Base-by-base conservation (phyloP, 345 rosid genomes). In the Clausena lansium region DNA sequence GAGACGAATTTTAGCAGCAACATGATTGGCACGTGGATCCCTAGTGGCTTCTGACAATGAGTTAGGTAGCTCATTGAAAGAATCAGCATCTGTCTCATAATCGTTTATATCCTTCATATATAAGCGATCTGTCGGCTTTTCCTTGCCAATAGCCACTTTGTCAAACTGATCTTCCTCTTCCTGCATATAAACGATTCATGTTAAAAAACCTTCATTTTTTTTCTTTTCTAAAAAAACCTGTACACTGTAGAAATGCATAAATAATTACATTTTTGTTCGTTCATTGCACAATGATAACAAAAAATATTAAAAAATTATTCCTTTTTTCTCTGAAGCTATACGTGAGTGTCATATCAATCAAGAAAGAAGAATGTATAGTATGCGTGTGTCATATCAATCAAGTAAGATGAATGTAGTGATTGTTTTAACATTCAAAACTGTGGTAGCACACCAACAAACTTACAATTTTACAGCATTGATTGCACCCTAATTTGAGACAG, bases 161-260 rank as follows among this genome's bases (percentile, higher is more conserved):
- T 93, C 96, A 75, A 73, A 85, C 14, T 82, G 82, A 80, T 93
- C 96, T 79, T 91, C 96, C 81, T 93, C 98, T 63, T 90, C 98
- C 98, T 93, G 83, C 79, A 80, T n/a, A n/a, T n/a, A n/a, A n/a
- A n/a, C n/a, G 28, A 25, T 15, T 24, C 52, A 7, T 1, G 9
- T 2, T 7, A 20, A 32, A 50, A 47, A 30, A 1, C 70, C 50
- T 45, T 45, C 17, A 45, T 3, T 13, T 3, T 13, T 13, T 13
- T 3, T 14, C 2, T 10, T 10, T 2, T 45, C 50, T 3, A 45
- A 45, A 45, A 14, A 45, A 41, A 45, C 50, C 15, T 45, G 50
- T 11, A 45, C 14, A 45, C 3, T 45, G 50, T 28, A 35, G 10
- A 33, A 36, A 14, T 28, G 8, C 55, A 67, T 15, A 65, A 14